Base-by-base conservation (phyloP, 352 stramenopile species). In the Phytophthora kernoviae region DNA sequence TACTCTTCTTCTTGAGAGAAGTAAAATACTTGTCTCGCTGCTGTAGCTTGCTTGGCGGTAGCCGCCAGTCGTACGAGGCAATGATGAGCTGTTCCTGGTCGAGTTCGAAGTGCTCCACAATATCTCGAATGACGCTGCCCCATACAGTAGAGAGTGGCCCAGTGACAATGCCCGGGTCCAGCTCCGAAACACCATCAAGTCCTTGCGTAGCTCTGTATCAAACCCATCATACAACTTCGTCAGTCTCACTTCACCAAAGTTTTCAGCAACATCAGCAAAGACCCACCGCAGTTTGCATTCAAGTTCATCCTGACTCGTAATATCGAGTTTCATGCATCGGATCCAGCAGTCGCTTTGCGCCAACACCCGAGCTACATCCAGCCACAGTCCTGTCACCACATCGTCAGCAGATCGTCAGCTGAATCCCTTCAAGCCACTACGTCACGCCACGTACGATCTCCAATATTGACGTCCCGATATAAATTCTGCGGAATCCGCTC, bases 281-380 rank as follows among this genome's bases (percentile, higher is more conserved):
- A 54, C 59, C 12, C 64, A 89, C 79, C 84, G 78, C 22, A 93
- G 71, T 45, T 91, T 91, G 73, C 84, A 93, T 43, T 77, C 73
- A 45, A 87, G 46, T 50, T 93, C 84, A 37, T 73, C 79, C 46
- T 93, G 84, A 33, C 79, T 88, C 40, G 58, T 68, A 18, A 84
- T 75, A 59, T 90, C 65, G 15, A 93, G 68, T 62, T 87, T 76
- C 84, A 93, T 89, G 62, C 84, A 93, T 32, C 64, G 56, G 26
- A 91, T 52, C 84, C 84, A 93, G 69, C 84, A 93, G 30, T 91
- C 84, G 40, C 78, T 59, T 59, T 93, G 84, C 27, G 81, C 78
- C 32, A 93, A 44, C 33, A 91, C 76, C 2, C 83, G 84, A 17
- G 80, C 79, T 10, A 89, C 70, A 43, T 93, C 83, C 56, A 93